phyloP scores from a whole-genome alignment of 805 yeast species.

The Candida glaebosa region DNA sequence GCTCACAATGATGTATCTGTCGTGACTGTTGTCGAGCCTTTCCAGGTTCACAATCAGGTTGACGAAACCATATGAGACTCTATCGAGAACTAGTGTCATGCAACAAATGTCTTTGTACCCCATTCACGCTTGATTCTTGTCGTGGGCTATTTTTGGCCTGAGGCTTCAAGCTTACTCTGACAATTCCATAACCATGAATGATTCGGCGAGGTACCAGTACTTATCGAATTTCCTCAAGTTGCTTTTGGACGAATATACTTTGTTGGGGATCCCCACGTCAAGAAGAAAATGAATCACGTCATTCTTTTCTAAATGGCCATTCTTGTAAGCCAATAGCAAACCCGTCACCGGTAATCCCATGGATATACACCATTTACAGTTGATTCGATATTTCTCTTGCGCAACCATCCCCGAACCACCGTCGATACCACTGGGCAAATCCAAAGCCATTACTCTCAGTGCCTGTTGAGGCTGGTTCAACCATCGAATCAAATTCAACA shows the following conservation, averaged over 20 bases:
- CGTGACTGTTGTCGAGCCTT: no score
- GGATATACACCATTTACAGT: constrained; percentile 59
- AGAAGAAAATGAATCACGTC: constrained; percentile 58
- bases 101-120: no score
- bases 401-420: constrained; percentile 66
- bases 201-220: constrained; percentile 42
- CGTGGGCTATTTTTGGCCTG: no score
- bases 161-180: no score
- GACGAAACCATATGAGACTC: no score
- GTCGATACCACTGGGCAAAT: constrained; percentile 80
- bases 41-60: no score
- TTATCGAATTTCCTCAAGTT: constrained; percentile 43
- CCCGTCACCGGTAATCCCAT: constrained; percentile 73
- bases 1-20: no score
- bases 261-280: constrained; percentile 69
- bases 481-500: constrained; percentile 59
- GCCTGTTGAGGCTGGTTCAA: constrained; percentile 46
- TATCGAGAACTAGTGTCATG: no score
- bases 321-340: constrained; percentile 54
- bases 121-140: no score
- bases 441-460: constrained; percentile 59
- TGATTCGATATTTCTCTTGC: constrained; percentile 25
- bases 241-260: constrained; percentile 41
- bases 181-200: constrained; percentile 13
- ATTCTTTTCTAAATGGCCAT: constrained; percentile 45